Evolutionary conservation across 1,139 yeast genomes (phyloP).

Genomic region (Blastobotrys illinoisensis): DNA sequence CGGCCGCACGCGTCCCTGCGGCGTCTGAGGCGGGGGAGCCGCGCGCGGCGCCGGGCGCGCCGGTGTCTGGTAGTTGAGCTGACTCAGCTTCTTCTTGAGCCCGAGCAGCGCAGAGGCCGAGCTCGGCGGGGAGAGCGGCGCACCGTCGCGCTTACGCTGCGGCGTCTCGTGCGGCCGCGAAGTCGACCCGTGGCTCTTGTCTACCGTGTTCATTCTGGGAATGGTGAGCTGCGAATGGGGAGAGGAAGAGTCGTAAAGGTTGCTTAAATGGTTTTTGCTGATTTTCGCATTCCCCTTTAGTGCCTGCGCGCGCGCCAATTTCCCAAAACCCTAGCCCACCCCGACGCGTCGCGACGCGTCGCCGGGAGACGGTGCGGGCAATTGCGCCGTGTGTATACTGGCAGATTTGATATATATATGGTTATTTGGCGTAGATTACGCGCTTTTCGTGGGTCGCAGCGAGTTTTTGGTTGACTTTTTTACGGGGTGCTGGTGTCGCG

Average conservation of each 20-base stretch:
- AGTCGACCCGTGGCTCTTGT: not conserved
- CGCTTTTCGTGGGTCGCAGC: too few species aligned
- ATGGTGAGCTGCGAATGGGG: not conserved
- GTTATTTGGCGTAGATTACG: too few species aligned
- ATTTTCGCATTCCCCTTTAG: not conserved
- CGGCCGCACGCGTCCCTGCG: not conserved
- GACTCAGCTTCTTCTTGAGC: not conserved
- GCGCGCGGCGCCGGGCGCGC: slow-evolving; percentile 3
- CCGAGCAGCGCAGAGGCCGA: not conserved
- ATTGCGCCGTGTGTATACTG: too few species aligned
- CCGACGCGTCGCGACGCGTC: not conserved
- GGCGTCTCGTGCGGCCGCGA: not conserved
- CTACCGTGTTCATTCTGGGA: not conserved
- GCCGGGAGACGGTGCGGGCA: too few species aligned
- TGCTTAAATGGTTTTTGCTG: not conserved
- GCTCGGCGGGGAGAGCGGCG: not conserved
- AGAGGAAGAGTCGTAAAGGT: not conserved
- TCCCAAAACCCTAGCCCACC: not conserved
- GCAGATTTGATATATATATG: too few species aligned
- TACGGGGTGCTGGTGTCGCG: not conserved
- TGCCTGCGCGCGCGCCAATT: not conserved
- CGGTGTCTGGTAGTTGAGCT: not conserved
- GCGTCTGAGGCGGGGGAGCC: not conserved
- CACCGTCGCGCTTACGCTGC: not conserved
- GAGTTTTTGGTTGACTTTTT: too few species aligned